A percentile compares a stretch with the other conserved stretches of the same genome.
These are phyloP conservation scores for Mortierella sp. DNA, from an alignment of 371 early-diverging fungal species.

Conservation along the genomic window DNA sequence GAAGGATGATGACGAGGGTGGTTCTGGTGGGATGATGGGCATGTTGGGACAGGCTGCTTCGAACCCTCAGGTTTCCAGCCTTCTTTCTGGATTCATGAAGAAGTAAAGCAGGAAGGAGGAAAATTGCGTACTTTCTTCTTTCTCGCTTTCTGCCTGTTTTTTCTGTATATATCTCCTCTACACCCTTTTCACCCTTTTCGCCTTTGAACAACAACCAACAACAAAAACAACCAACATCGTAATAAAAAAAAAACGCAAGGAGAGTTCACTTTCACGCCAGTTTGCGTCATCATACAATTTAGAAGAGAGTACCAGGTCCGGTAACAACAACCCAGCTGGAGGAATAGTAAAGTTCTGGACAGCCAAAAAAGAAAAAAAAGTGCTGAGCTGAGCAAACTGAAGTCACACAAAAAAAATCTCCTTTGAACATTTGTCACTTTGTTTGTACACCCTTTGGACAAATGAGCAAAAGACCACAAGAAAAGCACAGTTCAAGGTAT, in stretches of 20 bases:
- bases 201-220: neutral
- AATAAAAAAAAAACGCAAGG: neutral
- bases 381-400: neutral
- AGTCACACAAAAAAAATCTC: neutral
- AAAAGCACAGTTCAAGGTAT: neutral
- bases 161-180: neutral
- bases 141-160: neutral
- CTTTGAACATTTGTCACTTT: neutral
- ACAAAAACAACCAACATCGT: neutral
- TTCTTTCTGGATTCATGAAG: conserved; percentile 37
- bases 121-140: neutral
- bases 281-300: neutral
- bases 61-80: conserved; percentile 25
- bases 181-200: neutral
- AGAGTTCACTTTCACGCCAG: neutral
- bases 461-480: no score
- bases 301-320: neutral
- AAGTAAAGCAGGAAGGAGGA: neutral
- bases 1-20: conserved; percentile 33
- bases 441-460: neutral
- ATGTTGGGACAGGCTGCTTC: conserved; percentile 21
- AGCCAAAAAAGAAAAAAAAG: neutral
- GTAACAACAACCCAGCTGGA: neutral
- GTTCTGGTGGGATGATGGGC: conserved; percentile 26
- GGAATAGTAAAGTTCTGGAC: neutral